These are phyloP conservation scores for Eucalyptus rudis DNA, from an alignment of 345 rosid genomes.

Conservation along the genomic window DNA sequence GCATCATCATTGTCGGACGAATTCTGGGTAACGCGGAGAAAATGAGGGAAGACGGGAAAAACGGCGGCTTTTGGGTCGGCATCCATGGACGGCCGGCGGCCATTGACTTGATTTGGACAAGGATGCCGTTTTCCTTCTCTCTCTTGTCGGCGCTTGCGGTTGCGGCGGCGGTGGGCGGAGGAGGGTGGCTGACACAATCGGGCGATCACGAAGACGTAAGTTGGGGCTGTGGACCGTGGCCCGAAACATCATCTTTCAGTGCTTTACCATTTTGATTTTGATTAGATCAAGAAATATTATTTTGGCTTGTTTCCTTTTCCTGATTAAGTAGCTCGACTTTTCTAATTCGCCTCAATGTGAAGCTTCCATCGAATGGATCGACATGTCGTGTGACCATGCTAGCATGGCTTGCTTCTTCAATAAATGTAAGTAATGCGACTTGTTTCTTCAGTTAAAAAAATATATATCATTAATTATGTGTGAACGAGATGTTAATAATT, in stretches of 20 bases:
- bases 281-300: not conserved
- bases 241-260: not conserved
- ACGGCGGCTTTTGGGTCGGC: not conserved
- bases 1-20: not conserved
- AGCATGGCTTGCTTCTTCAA: not conserved
- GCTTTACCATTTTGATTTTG: not conserved
- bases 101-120: not conserved
- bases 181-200: not conserved
- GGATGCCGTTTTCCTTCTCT: not conserved
- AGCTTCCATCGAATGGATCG: not conserved
- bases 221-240: not conserved
- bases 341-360: not conserved
- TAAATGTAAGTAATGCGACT: fast-evolving
- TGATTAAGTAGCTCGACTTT: not conserved
- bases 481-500: not conserved
- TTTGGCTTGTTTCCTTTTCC: not conserved
- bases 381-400: not conserved
- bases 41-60: not conserved
- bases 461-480: fast-evolving
- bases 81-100: not conserved
- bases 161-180: not conserved
- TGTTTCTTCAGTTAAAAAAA: not conserved
- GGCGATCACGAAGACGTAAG: not conserved
- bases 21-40: not conserved
- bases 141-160: not conserved